Evolutionary conservation across 2,329 filamentous ascomycete species (phyloP), one percentile per base, ranked within the genome.

Genomic region (Diaporthe aspalathi): DNA sequence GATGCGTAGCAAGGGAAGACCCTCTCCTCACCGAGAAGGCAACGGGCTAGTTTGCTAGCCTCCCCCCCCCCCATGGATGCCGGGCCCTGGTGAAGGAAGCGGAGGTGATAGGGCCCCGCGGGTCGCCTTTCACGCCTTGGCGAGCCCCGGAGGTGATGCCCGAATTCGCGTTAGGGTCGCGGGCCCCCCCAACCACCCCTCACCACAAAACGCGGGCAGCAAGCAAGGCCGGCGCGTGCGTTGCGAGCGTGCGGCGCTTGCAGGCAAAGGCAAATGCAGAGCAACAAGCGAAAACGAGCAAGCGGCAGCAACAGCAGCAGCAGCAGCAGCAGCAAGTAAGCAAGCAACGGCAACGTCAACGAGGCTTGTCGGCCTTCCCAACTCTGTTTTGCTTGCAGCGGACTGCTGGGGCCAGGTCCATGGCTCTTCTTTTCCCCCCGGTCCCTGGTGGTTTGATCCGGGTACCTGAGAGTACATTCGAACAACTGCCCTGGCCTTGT

Each of bases 31-130:
- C 60, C 43, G 60, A 63, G 60, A 60, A 27, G 17, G 29, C n/a
- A 35, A 16, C 14, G 56, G 56, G 40, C 56, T 45, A 43, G 22
- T 29, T 24, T 9, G 16, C 6, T 29, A 16, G 40, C 22, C n/a
- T n/a, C 53, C 54, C 54, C 11, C 38, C 16, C 24, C 45, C 45
- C 53, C 16, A 22, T 17, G 45, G 60, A 43, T 49, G 43, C 60
- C 60, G 43, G 60, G 20, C 40, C 12, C 17, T 49, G 60, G 43
- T 50, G 60, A 49, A 12, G 3, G 16, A 22, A 22, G 66, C 66
- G 54, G 65, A 54, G 49, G 53, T 68, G 66, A 60, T 50, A 53
- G 66, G 40, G 11, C 29, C 50, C 66, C 66, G 66, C 43, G 66
- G 66, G 40, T 45, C 65, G 43, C 65, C 35, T 20, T 29, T 38